Conservation (phyloP, 768 basidiomycete species). For the Hericium alpestre region DNA sequence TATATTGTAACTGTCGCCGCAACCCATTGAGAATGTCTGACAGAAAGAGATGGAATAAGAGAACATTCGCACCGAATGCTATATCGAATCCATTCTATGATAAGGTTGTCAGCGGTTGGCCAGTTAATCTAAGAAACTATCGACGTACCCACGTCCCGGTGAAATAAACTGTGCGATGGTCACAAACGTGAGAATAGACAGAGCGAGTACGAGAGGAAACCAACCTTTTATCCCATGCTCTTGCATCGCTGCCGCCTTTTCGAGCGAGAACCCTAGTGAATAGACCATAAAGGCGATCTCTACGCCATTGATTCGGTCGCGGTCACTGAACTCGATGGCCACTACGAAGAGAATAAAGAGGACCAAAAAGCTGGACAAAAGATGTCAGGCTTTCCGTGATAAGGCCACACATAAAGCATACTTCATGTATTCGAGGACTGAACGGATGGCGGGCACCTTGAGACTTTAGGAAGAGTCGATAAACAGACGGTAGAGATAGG, state of each 20-base stretch:
- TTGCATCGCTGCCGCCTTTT: conserved; percentile 91
- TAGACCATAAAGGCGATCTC: conserved; percentile 76
- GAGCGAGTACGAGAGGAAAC: not conserved
- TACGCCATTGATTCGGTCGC: conserved; percentile 46
- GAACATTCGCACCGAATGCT: conserved; percentile 55
- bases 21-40: not conserved
- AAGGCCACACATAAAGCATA: conserved; percentile 21
- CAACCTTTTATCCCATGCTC: conserved; percentile 87
- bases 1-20: conserved; percentile 57
- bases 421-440: conserved; percentile 86
- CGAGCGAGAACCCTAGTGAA: conserved; percentile 75
- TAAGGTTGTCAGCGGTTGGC: conserved; percentile 6
- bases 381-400: conserved; percentile 5
- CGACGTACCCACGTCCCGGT: conserved; percentile 67
- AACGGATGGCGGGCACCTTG: conserved; percentile 87
- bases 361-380: conserved; percentile 51
- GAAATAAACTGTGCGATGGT: conserved; percentile 49
- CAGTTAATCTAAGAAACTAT: conserved; percentile 11
- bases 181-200: not conserved
- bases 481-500: no score
- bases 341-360: conserved; percentile 72
- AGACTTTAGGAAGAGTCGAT: conserved; percentile 34
- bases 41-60: not conserved
- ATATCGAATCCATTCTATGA: conserved; percentile 84
- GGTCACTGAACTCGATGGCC: conserved; percentile 65